Evolutionary conservation across 2,329 filamentous ascomycete genomes (phyloP).

Genomic region (Orbilia brochopaga): DNA sequence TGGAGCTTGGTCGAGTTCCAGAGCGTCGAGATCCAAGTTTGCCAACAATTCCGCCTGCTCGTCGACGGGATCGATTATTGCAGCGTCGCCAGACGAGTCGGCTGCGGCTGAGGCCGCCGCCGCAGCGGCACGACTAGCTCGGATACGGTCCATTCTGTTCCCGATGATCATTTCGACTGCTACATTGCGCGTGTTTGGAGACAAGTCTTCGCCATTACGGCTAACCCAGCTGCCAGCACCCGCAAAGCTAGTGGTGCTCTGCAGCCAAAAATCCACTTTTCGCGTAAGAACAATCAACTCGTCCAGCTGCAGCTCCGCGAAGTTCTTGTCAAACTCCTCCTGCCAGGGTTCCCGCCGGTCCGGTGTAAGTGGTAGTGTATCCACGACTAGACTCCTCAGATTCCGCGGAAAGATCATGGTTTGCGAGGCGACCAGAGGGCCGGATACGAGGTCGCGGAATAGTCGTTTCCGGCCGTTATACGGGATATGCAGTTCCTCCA

Average conservation of each 20-base stretch:
- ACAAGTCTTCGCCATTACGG: slow-evolving; percentile 29
- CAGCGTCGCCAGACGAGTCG: neutral
- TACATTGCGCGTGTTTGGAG: slow-evolving; percentile 36
- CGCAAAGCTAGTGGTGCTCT: slow-evolving; percentile 9
- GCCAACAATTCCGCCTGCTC: neutral
- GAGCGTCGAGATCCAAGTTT: neutral
- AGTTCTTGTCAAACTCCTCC: slow-evolving; percentile 28
- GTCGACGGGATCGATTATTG: neutral
- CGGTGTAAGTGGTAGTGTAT: slow-evolving; percentile 26
- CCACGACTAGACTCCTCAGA: slow-evolving; percentile 42
- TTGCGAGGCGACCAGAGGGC: neutral
- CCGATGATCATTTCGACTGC: slow-evolving; percentile 34
- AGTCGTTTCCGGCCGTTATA: slow-evolving; percentile 47
- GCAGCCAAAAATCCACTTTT: slow-evolving; percentile 32
- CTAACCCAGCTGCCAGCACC: slow-evolving; percentile 8
- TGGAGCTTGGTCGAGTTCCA: neutral
- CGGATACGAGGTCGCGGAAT: slow-evolving; percentile 19
- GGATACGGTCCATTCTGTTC: neutral
- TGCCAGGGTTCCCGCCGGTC: slow-evolving; percentile 45
- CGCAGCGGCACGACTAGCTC: neutral
- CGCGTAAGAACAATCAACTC: slow-evolving; percentile 41
- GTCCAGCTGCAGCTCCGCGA: slow-evolving; percentile 30
- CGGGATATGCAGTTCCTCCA: slow-evolving; percentile 27
- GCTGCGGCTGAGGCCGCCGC: neutral
- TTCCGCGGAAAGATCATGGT: slow-evolving; percentile 39